Percentiles rank a stretch among this genome's conserved stretches.
phyloP scores from a whole-genome alignment of 1,284 basidiomycete genomes.

The Vanrija humicola region DNA sequence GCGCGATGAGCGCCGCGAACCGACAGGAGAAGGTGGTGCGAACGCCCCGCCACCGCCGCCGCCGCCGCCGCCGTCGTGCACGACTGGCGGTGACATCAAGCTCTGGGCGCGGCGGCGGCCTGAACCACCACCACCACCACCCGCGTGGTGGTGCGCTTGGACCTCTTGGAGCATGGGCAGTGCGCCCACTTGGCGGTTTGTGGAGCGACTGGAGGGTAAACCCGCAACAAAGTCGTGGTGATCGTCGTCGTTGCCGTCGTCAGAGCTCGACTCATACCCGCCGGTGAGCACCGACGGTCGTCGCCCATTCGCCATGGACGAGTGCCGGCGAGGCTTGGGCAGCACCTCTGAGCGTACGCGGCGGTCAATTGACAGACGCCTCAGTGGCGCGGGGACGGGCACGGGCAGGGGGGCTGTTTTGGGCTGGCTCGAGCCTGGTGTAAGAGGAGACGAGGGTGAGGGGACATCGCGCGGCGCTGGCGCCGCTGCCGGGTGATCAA shows the following conservation, averaged over 20 bases:
- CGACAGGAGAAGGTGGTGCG: background rate
- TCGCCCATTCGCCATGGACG: constrained; percentile 11
- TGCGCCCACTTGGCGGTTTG: no score
- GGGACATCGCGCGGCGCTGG: background rate
- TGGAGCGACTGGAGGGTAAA: background rate
- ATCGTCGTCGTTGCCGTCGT: constrained; percentile 14
- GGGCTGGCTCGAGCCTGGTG: background rate
- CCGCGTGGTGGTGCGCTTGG: background rate
- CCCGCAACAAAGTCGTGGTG: background rate
- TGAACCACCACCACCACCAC: no score
- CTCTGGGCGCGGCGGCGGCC: constrained; percentile 24
- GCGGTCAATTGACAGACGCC: background rate
- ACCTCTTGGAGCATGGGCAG: no score
- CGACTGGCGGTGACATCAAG: constrained; percentile 13
- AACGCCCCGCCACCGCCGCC: no score
- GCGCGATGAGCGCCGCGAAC: constrained; percentile 7
- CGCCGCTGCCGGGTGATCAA: background rate
- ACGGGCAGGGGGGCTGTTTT: background rate
- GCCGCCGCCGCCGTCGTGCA: background rate
- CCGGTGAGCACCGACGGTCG: constrained; percentile 34
- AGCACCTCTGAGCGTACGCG: background rate
- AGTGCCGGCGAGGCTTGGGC: constrained; percentile 1
- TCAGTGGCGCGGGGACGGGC: background rate
- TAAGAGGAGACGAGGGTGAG: background rate
- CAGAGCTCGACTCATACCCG: constrained; percentile 37